A percentile compares a stretch with the other conserved stretches of the same genome.
Conservation (phyloP, 2,329 filamentous ascomycete species). For the Thielaviopsis populi region DNA sequence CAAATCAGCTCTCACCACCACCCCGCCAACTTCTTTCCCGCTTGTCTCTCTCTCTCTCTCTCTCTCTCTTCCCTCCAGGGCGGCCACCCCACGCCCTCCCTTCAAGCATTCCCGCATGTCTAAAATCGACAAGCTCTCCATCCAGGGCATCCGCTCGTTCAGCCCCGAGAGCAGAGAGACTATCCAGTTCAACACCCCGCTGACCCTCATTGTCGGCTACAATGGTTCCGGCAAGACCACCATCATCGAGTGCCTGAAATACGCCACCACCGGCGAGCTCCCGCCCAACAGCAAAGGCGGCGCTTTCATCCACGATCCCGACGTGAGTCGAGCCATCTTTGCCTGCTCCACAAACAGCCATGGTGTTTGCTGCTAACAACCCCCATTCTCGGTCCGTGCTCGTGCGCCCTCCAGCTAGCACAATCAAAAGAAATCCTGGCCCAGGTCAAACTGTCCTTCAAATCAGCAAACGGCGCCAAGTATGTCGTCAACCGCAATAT, state of each 20-base stretch:
- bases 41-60: background rate
- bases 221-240: constrained; percentile 98
- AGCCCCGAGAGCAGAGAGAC: constrained; percentile 58
- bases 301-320: constrained; percentile 95
- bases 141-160: constrained; percentile 74
- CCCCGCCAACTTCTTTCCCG: background rate
- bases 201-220: constrained; percentile 91
- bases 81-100: background rate
- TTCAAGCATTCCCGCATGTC: constrained; percentile 36
- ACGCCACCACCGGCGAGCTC: constrained; percentile 86
- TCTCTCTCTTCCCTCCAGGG: background rate
- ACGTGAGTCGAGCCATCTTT: constrained; percentile 32
- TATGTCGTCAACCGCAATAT: constrained; percentile 75
- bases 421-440: constrained; percentile 62
- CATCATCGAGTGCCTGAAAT: constrained; percentile 97
- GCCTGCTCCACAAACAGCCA: too few relatives aligned
- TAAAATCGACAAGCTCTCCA: constrained; percentile 77
- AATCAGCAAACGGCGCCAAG: constrained; percentile 57
- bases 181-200: constrained; percentile 75
- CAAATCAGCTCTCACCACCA: background rate
- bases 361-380: background rate
- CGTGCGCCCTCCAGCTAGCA: constrained; percentile 6
- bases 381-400: background rate
- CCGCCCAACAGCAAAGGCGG: constrained; percentile 83
- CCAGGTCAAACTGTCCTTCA: constrained; percentile 82